Conservation (phyloP, 2,329 filamentous ascomycete species). For the Aspergillus phoenicis region DNA sequence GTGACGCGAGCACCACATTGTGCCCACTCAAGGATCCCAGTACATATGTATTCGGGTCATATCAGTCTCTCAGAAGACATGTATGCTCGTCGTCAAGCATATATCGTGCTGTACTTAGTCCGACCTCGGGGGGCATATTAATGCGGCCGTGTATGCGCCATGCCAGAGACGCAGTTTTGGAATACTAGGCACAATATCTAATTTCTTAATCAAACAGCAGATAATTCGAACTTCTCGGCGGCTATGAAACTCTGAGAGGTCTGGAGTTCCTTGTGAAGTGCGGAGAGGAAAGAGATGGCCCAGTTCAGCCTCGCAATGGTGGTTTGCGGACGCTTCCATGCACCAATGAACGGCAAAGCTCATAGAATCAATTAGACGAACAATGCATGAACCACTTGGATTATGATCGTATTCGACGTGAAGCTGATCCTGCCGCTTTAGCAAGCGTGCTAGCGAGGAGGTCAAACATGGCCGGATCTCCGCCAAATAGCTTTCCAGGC, state of each 20-base stretch:
- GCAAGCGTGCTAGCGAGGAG: no score
- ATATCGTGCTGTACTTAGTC: background rate
- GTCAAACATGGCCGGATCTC: no score
- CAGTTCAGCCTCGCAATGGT: background rate
- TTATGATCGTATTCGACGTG: no score
- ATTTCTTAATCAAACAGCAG: background rate
- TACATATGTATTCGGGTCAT: conserved; percentile 1
- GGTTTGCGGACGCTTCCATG: background rate
- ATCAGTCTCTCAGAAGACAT: background rate
- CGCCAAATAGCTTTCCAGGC: no score
- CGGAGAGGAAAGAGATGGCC: background rate
- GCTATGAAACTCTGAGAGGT: background rate
- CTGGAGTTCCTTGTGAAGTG: background rate
- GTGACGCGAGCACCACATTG: conserved; percentile 9
- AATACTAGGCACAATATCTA: background rate
- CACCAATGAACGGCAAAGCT: background rate
- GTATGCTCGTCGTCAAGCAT: conserved; percentile 14
- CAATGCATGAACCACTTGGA: no score
- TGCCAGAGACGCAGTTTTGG: background rate
- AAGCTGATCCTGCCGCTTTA: no score
- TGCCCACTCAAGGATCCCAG: conserved; percentile 10
- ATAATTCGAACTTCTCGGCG: no score
- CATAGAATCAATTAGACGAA: no score
- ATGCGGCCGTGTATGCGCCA: conserved; percentile 2
- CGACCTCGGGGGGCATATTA: conserved; percentile 5